phyloP scores from a whole-genome alignment of 2,329 filamentous ascomycete species.

The Colletotrichum liriopes region DNA sequence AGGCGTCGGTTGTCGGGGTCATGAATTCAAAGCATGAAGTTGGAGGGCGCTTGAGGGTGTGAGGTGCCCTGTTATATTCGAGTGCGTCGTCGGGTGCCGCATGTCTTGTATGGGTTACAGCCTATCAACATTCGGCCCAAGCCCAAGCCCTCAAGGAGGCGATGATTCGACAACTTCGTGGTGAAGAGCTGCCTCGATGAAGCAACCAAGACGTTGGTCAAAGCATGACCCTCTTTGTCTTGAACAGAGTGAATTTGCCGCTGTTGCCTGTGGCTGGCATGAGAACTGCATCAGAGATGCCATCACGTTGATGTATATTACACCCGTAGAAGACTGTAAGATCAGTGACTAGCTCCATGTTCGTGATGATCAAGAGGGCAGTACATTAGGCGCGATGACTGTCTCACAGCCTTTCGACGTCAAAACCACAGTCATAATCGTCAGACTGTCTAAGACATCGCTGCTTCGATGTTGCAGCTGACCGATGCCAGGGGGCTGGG shows the following conservation, averaged over 20 bases:
- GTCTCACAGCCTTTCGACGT: neutral
- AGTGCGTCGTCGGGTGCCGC: too few relatives aligned
- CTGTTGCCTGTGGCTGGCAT: neutral
- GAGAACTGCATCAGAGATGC: neutral
- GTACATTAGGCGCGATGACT: neutral
- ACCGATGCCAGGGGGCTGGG: slow-evolving; percentile 21
- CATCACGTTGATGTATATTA: slow-evolving; percentile 1
- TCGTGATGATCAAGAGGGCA: neutral
- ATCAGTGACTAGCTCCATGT: neutral
- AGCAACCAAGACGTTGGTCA: too few relatives aligned
- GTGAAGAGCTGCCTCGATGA: neutral
- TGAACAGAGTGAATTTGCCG: neutral
- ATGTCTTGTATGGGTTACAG: too few relatives aligned
- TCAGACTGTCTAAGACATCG: slow-evolving; percentile 38
- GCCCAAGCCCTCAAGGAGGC: neutral
- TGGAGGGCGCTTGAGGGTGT: neutral
- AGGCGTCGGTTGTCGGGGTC: slow-evolving; percentile 1
- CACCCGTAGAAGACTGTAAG: neutral
- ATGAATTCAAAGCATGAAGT: neutral
- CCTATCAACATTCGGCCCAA: too few relatives aligned
- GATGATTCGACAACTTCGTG: neutral
- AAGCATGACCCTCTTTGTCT: neutral
- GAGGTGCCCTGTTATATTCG: neutral
- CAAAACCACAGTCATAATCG: neutral
- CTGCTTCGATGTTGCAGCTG: slow-evolving; percentile 12